Evolutionary conservation across 73 alveolate species (phyloP).

Genomic region (Tetrahymena elliotti): DNA sequence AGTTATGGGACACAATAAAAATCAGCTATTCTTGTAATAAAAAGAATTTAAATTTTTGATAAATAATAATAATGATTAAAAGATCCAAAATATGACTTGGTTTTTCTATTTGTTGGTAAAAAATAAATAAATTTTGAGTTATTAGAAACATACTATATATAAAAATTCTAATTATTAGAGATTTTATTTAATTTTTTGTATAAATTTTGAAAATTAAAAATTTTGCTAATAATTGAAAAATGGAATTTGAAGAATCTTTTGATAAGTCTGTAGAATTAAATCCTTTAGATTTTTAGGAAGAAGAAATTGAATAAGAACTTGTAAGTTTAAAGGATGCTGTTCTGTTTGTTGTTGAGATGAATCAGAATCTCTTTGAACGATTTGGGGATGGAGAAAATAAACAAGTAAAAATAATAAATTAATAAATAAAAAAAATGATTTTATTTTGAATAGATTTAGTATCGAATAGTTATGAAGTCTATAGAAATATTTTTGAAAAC

Average conservation of each 20-base stretch:
- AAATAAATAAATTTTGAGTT: too few species aligned
- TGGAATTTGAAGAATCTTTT: not conserved
- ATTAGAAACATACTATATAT: not conserved
- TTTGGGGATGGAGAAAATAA: not conserved
- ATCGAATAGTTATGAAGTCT: slow-evolving; percentile 45
- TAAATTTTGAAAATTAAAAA: too few species aligned
- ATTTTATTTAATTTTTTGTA: too few species aligned
- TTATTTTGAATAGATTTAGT: not conserved
- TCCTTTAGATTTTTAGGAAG: not conserved
- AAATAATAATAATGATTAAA: too few species aligned
- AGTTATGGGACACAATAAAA: too few species aligned
- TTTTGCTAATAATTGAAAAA: not conserved
- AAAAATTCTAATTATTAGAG: too few species aligned
- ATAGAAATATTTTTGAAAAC: slow-evolving; percentile 73
- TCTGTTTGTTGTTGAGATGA: not conserved
- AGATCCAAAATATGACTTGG: not conserved
- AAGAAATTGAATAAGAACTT: not conserved
- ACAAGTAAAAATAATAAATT: not conserved
- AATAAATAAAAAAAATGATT: not conserved
- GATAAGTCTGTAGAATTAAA: not conserved
- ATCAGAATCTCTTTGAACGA: not conserved
- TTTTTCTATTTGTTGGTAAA: not conserved
- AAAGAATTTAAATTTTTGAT: too few species aligned
- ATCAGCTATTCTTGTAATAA: too few species aligned
- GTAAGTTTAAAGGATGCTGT: not conserved